Evolutionary conservation across 441 rosid genomes (phyloP).

Genomic region (Corymbia citriodora): DNA sequence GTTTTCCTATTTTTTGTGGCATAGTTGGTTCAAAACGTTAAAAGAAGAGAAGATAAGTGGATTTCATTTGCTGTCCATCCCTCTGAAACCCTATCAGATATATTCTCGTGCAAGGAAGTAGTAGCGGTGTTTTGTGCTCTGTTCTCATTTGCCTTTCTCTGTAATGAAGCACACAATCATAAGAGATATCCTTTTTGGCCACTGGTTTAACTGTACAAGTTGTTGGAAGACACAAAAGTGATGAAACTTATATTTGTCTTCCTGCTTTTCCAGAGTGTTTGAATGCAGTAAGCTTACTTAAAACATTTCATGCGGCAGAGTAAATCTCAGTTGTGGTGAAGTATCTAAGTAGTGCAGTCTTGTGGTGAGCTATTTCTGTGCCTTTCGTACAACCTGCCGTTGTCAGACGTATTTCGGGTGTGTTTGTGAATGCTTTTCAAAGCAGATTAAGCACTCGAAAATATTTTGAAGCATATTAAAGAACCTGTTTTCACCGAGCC

Average conservation of each 20-base stretch:
- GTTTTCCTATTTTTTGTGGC: constrained; percentile 93
- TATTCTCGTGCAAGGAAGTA: neutral
- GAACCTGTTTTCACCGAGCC: neutral
- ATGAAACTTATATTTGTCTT: neutral
- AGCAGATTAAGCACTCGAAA: neutral
- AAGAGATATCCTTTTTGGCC: neutral
- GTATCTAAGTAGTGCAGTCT: neutral
- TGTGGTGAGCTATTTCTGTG: neutral
- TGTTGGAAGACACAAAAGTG: neutral
- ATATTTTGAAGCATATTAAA: neutral
- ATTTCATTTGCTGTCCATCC: neutral
- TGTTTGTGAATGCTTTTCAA: neutral
- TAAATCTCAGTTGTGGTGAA: neutral
- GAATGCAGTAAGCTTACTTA: neutral
- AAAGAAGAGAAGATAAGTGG: neutral
- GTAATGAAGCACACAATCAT: neutral
- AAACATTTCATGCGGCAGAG: neutral
- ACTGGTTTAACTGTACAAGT: neutral
- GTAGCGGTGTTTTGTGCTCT: neutral
- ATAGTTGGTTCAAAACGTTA: constrained; percentile 10
- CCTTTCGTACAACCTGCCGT: neutral
- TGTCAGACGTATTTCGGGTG: neutral
- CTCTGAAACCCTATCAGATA: neutral
- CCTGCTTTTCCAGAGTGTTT: neutral
- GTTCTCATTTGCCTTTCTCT: neutral